phyloP scores from a whole-genome alignment of 257 asterid species.

The Solanum tacnaense region DNA sequence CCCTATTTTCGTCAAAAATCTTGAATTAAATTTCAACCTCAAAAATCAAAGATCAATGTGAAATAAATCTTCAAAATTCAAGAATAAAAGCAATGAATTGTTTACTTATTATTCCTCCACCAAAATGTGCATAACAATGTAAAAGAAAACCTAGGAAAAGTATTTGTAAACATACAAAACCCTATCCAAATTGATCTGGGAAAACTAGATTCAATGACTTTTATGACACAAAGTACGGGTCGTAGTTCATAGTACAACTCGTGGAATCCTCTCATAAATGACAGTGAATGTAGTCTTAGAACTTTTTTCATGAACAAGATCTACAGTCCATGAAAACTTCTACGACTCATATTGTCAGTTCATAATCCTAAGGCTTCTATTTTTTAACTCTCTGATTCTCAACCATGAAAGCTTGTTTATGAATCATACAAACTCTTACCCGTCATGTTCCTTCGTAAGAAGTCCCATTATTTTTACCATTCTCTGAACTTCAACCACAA shows the following conservation, averaged over 20 bases:
- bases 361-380: not conserved
- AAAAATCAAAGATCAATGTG: not conserved
- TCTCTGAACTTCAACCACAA: too few relatives aligned
- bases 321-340: not conserved
- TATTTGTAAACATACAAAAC: not conserved
- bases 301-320: not conserved
- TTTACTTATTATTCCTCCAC: not conserved
- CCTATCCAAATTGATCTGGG: not conserved
- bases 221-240: not conserved
- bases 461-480: not conserved
- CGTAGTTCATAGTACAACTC: not conserved
- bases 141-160: not conserved
- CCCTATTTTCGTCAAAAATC: too few relatives aligned
- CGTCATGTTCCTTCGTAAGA: not conserved
- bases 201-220: not conserved
- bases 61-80: too few relatives aligned
- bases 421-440: not conserved
- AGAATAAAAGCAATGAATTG: not conserved
- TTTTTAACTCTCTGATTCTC: not conserved
- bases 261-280: not conserved
- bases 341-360: not conserved
- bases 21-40: too few relatives aligned
- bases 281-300: not conserved
- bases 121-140: not conserved
- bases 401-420: not conserved